These are phyloP conservation scores for Wilcoxina mikolae DNA, from an alignment of 495 filamentous ascomycete species.

Conservation along the genomic window DNA sequence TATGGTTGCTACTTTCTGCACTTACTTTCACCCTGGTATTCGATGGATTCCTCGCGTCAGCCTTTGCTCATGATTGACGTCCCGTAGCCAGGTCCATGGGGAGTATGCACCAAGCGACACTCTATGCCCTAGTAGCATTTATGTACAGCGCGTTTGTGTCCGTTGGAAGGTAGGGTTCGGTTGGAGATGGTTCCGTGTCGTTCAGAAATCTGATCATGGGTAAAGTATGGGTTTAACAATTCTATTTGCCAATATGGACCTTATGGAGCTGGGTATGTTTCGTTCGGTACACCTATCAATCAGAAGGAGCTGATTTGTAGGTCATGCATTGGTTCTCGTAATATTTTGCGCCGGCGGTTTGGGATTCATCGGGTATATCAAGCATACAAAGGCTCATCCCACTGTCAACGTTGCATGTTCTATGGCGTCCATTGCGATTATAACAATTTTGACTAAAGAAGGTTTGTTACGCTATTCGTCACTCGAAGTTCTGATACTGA, in stretches of 20 bases:
- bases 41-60: neutral
- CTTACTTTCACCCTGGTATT: slow-evolving; percentile 78
- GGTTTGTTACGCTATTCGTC: slow-evolving; percentile 32
- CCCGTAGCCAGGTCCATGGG: slow-evolving; percentile 58
- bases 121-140: slow-evolving; percentile 72
- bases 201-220: neutral
- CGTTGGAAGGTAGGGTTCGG: slow-evolving; percentile 32
- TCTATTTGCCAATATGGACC: slow-evolving; percentile 50
- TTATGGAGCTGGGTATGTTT: slow-evolving; percentile 39
- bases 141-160: slow-evolving; percentile 68
- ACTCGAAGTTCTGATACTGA: neutral
- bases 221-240: slow-evolving; percentile 76
- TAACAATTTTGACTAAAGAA: slow-evolving; percentile 86
- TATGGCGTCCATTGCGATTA: slow-evolving; percentile 76
- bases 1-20: slow-evolving; percentile 40
- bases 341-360: slow-evolving; percentile 82
- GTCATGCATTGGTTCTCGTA: slow-evolving; percentile 66
- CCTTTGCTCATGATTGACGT: neutral
- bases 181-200: neutral
- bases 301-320: slow-evolving; percentile 23
- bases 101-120: slow-evolving; percentile 65
- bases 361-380: slow-evolving; percentile 84
- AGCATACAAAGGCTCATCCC: slow-evolving; percentile 72
- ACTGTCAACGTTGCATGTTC: slow-evolving; percentile 85
- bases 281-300: neutral